These are phyloP conservation scores for Epicoccum sorghinum DNA, from an alignment of 2,329 filamentous ascomycete genomes.

Conservation along the genomic window DNA sequence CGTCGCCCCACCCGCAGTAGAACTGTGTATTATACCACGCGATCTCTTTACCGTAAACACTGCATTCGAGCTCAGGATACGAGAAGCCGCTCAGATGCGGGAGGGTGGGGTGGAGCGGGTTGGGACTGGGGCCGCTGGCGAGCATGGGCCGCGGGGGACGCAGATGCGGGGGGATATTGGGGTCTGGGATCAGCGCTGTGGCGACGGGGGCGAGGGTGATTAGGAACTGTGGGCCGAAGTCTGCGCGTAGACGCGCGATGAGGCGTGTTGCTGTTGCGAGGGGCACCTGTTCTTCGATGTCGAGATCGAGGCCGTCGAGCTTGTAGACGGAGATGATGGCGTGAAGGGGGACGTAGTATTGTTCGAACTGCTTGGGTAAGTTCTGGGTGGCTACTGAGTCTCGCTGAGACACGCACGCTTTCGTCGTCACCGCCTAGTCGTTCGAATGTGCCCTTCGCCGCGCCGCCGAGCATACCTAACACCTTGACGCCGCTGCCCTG, in stretches of 20 bases:
- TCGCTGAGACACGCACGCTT: conserved; percentile 25
- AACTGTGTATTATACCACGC: conserved; percentile 92
- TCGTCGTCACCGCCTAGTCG: conserved; percentile 49
- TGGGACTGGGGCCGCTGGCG: conserved; percentile 36
- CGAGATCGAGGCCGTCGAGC: conserved; percentile 49
- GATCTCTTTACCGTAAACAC: conserved; percentile 57
- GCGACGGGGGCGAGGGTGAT: conserved; percentile 85
- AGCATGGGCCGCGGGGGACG: conserved; percentile 39
- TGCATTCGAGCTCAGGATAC: conserved; percentile 73
- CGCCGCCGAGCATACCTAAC: conserved; percentile 86
- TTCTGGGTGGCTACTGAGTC: not conserved
- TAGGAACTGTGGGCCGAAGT: conserved; percentile 74
- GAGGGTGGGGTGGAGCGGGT: conserved; percentile 43
- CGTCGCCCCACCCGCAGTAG: conserved; percentile 87
- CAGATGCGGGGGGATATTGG: conserved; percentile 39
- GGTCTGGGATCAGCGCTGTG: conserved; percentile 67
- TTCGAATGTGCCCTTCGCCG: conserved; percentile 74
- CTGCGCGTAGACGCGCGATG: conserved; percentile 57
- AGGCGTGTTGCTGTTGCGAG: conserved; percentile 65
- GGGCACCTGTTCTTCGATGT: conserved; percentile 72
- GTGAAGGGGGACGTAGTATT: conserved; percentile 72
- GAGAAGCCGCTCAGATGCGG: conserved; percentile 80
- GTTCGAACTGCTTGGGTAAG: conserved; percentile 64
- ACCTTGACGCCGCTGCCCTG: conserved; percentile 78
- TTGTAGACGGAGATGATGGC: conserved; percentile 65